A percentile compares a stretch with the other conserved stretches of the same genome.
Conservation (phyloP, 2,329 filamentous ascomycete genomes). For the Alternaria sp. region DNA sequence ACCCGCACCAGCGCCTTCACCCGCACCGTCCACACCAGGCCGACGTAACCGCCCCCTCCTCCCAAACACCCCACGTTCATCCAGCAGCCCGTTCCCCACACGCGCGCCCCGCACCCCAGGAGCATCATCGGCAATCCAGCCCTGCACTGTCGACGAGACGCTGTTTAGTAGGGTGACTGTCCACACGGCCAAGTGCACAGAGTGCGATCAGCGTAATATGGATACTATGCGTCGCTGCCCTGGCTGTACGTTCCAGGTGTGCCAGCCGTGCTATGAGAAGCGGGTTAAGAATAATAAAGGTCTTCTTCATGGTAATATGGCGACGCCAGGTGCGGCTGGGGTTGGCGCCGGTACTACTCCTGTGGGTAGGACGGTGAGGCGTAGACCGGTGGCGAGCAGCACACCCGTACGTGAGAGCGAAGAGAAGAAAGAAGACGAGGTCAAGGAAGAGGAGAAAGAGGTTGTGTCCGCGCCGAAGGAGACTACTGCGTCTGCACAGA, state of each 20-base stretch:
- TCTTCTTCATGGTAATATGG: conserved; percentile 33
- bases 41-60: neutral
- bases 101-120: conserved; percentile 18
- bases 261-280: conserved; percentile 32
- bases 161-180: conserved; percentile 32
- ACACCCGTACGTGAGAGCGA: neutral
- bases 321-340: neutral
- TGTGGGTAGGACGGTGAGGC: neutral
- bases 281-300: conserved; percentile 15
- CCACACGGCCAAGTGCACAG: conserved; percentile 48
- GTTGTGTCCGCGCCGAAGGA: neutral
- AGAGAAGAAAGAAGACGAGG: neutral
- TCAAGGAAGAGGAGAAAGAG: neutral
- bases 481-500: neutral
- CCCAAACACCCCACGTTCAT: neutral
- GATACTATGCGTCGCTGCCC: conserved; percentile 41
- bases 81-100: conserved; percentile 1
- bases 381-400: neutral
- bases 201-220: conserved; percentile 43
- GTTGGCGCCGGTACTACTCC: neutral
- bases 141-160: conserved; percentile 27
- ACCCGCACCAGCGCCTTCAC: neutral
- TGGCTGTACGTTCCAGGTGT: conserved; percentile 45
- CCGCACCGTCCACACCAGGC: neutral
- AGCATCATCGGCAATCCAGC: neutral